Conservation (phyloP, 768 basidiomycete genomes). For the Antrodiella citrinella region DNA sequence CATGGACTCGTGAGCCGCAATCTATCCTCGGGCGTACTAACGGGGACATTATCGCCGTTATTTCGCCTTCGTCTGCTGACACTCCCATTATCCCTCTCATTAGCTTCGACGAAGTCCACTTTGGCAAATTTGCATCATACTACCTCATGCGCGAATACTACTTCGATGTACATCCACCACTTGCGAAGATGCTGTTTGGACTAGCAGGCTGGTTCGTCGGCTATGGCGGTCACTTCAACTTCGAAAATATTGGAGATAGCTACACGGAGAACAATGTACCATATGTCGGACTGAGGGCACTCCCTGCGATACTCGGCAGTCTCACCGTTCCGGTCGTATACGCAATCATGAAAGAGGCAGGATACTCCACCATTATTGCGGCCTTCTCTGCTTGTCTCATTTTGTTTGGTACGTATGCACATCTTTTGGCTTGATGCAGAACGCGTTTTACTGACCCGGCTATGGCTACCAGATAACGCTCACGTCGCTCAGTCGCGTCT, state of each 20-base stretch:
- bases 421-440: neutral
- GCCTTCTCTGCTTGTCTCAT: slow-evolving; percentile 84
- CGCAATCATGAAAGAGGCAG: slow-evolving; percentile 96
- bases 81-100: slow-evolving; percentile 3
- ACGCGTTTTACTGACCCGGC: slow-evolving; percentile 4
- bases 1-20: too few species aligned
- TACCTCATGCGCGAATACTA: slow-evolving; percentile 94
- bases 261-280: slow-evolving; percentile 85
- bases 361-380: slow-evolving; percentile 86
- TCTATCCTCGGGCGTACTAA: neutral
- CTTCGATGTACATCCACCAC: slow-evolving; percentile 98
- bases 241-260: slow-evolving; percentile 93
- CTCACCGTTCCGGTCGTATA: slow-evolving; percentile 89
- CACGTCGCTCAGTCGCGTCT: slow-evolving; percentile 95
- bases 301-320: slow-evolving; percentile 88
- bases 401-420: slow-evolving; percentile 66
- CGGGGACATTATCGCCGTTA: neutral
- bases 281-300: slow-evolving; percentile 86
- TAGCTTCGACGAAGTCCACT: slow-evolving; percentile 97
- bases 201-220: slow-evolving; percentile 95
- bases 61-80: neutral
- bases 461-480: slow-evolving; percentile 66
- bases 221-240: slow-evolving; percentile 89
- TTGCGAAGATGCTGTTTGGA: slow-evolving; percentile 92
- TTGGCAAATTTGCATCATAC: slow-evolving; percentile 95